Base-by-base conservation (phyloP, 2,329 filamentous ascomycete species). In the Dactylonectria estremocensis region DNA sequence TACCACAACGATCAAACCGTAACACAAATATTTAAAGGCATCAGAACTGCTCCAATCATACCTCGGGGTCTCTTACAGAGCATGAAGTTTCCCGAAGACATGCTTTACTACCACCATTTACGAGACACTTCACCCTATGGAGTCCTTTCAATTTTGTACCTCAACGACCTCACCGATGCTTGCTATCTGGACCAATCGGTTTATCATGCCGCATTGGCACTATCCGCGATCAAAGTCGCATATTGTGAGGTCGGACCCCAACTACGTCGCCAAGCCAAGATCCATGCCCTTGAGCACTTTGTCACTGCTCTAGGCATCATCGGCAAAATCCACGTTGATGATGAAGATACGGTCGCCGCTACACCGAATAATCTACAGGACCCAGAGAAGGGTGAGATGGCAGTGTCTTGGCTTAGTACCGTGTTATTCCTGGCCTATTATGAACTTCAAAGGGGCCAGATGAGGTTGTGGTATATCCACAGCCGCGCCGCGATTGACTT, bases 361-460 rank as follows among this genome's bases (percentile, higher is more conserved):
- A 5, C 10, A 6, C 10, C 31, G 31, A 35, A 35, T 13, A 37
- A 37, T 13, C 5, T 37, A 7, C 35, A 37, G 10, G 35, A 13
- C 10, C 35, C 5, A 37, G 10, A 37, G 5, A 37, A 37, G 5
- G 5, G 10, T 7, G 5, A 37, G 35, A 37, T 7, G 28, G 22
- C 49, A 3, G 5, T 53, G 5, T 53, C 49, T 8, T 53, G 24
- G 24, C 28, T 53, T n/a, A 11, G 5, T 3, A 53, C 49, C 5
- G 49, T 35, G 4, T 53, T 53, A 14, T 7, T 53, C 3, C 49
- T 53, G 7, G 24, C 49, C 6, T n/a, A 33, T 4, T 53, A n/a
- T 18, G 49, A 53, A n/a, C 49, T 53, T 9, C 49, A 53, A 28
- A 24, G 49, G 13, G 49, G 49, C 5, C 49, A 53, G 22, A 53